These are phyloP conservation scores for Collybiopsis luxurians DNA, from an alignment of 768 basidiomycete genomes.

Conservation along the genomic window DNA sequence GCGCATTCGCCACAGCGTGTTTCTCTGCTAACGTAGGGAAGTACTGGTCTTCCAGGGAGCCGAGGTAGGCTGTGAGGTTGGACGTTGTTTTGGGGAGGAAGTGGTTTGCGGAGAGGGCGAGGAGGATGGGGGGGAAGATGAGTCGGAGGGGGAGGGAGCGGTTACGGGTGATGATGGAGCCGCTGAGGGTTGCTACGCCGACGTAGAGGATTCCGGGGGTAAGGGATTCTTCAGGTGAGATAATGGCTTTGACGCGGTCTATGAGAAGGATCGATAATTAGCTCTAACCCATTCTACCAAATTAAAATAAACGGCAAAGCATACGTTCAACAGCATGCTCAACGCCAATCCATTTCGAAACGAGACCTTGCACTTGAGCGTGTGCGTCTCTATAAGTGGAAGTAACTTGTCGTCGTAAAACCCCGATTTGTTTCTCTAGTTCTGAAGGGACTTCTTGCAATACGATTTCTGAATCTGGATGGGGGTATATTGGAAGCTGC, in stretches of 20 bases:
- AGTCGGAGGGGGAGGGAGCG: constrained; percentile 67
- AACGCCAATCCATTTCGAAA: constrained; percentile 81
- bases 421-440: constrained; percentile 76
- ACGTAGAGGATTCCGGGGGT: constrained; percentile 91
- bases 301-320: constrained; percentile 25
- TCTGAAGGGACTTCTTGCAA: constrained; percentile 74
- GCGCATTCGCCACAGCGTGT: constrained; percentile 62
- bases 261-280: constrained; percentile 4
- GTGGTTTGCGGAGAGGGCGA: constrained; percentile 67
- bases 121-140: constrained; percentile 72
- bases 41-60: constrained; percentile 67
- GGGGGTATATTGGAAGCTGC: constrained; percentile 84
- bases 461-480: constrained; percentile 55
- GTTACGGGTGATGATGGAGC: constrained; percentile 82
- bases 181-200: constrained; percentile 83
- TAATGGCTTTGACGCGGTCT: constrained; percentile 83
- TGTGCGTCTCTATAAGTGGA: constrained; percentile 56
- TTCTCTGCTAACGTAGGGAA: constrained; percentile 67
- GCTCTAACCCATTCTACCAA: not conserved
- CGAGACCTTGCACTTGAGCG: constrained; percentile 63
- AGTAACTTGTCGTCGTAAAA: constrained; percentile 59
- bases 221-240: constrained; percentile 77
- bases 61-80: constrained; percentile 67
- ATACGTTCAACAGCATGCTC: constrained; percentile 85
- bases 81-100: constrained; percentile 83